phyloP scores from a whole-genome alignment of 257 asterid species.

The Lycium ferocissimum region DNA sequence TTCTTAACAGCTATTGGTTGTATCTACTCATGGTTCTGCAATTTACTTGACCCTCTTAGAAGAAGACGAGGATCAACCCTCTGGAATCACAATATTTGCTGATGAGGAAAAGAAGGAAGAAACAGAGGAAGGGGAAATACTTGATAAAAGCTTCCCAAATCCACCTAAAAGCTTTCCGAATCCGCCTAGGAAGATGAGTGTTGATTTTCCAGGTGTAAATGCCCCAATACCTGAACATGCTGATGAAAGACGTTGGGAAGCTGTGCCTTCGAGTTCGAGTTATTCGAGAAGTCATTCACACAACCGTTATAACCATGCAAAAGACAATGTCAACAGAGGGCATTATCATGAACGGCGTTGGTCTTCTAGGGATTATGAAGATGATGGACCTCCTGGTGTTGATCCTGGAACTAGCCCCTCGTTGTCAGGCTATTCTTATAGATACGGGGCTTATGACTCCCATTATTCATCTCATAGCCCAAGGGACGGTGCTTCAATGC shows the following conservation, averaged over 20 bases:
- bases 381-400: conserved; percentile 84
- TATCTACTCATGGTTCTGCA: neutral
- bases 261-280: conserved; percentile 43
- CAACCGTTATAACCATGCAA: conserved; percentile 47
- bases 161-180: conserved; percentile 29
- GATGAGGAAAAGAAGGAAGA: conserved; percentile 62
- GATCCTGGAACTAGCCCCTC: conserved; percentile 68
- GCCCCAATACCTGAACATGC: conserved; percentile 92
- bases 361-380: conserved; percentile 49
- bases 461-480: conserved; percentile 50
- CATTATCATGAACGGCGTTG: conserved; percentile 41
- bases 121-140: conserved; percentile 78
- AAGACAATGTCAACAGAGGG: conserved; percentile 54
- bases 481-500: conserved; percentile 42
- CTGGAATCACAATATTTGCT: conserved; percentile 92
- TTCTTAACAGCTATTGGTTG: neutral
- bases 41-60: conserved; percentile 44
- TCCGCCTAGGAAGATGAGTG: conserved; percentile 63
- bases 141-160: conserved; percentile 38
- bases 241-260: conserved; percentile 74
- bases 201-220: conserved; percentile 88
- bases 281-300: conserved; percentile 49
- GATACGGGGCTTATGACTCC: conserved; percentile 56
- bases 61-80: conserved; percentile 75
- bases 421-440: conserved; percentile 48